Base-by-base conservation (phyloP, 2,329 filamentous ascomycete species). In the Sphaerulina populicola region DNA sequence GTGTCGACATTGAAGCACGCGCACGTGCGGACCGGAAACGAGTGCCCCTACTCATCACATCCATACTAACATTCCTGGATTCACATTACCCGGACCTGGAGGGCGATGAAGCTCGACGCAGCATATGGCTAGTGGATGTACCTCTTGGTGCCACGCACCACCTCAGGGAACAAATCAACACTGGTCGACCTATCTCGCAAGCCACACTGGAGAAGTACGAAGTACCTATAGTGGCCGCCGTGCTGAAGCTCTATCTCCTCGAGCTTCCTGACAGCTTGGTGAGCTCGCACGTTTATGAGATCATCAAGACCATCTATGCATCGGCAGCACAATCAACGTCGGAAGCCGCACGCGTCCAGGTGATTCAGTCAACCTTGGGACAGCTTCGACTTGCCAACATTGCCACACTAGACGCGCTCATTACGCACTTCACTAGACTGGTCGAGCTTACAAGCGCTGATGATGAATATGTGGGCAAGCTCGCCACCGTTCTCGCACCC, bases 181-280 rank as follows among this genome's bases (percentile, higher is more conserved):
- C 90, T 61, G 90, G 90, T 64, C 91, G 91, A 68, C 73, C 80
- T 3, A 81, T 94, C 60, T 77, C 85, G 2, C 76, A 82, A 49
- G 87, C 94, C 49, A 73, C 86, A 4, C 79, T 98, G 58, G 80
- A 87, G 52, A 86, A 89, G 62, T 97, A 89, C 66, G 93, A 98
- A 68, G 85, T 98, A 60, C 88, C 93, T 42, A 91, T 94, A 59
- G 85, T 97, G 67, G 93, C 93, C 42, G 91, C 88, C 65, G 80
- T 94, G 60, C 74, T 98, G 57, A 97, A 96, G 71, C 76, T 98
- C 49, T 98, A 98, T 66, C 80, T 98, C 38, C 79, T 96, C 58
- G 93, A 98, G 72, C 79, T 98, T 51, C 93, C 93, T 64, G 93
- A 98, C 71, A 97, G 93, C n/a, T 78, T 98, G 56, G 91, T 98